Evolutionary conservation across 306 rosid genomes (phyloP), one percentile per base, ranked within the genome.

Genomic region (Prunus dulcis): DNA sequence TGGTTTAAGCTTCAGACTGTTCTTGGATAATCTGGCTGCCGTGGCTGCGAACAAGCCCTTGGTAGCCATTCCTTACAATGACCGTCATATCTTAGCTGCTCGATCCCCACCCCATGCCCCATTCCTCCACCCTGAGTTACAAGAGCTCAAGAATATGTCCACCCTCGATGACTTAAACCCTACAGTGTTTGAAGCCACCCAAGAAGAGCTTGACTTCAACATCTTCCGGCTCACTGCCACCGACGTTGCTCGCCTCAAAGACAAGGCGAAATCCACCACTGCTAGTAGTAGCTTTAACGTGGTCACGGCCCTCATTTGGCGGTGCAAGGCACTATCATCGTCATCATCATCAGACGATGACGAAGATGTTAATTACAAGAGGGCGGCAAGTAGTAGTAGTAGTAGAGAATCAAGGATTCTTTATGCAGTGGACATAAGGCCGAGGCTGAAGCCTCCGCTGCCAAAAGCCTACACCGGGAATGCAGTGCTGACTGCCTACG

Each of bases 91-190:
- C 71, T 63, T 93, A 27, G 91, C 91, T 46, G 94, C 97, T 4
- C 86, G 97, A 66, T 89, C 93, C 5, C 96, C 94, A 0, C 97
- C 97, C 76, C 85, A 67, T 61, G 90, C 90, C 69, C 71, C 20
- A 19, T 89, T 87, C 76, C 81, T 93, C 0, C 96, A 90, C 80
- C 91, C 87, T 0, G 97, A 93, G 81, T 46, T 93, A 57, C 74
- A 84, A 46, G 80, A 87, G 51, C 75, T 87, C 23, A 32, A 53
- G 2, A 60, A 60, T 23, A 61, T 43, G 32, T 53, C 78, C 55
- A 38, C 41, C 64, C 64, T 58, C 1, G 67, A 27, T 1, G 82
- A 80, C 2, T 51, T 87, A 0, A 78, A 73, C 8, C 34, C 72
- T 11, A 0, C 80, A 3, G 84, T 93, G 64, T 93, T 89, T n/a